These are phyloP conservation scores for Coemansia sp. DNA, from an alignment of 371 early-diverging fungal species.

Conservation along the genomic window DNA sequence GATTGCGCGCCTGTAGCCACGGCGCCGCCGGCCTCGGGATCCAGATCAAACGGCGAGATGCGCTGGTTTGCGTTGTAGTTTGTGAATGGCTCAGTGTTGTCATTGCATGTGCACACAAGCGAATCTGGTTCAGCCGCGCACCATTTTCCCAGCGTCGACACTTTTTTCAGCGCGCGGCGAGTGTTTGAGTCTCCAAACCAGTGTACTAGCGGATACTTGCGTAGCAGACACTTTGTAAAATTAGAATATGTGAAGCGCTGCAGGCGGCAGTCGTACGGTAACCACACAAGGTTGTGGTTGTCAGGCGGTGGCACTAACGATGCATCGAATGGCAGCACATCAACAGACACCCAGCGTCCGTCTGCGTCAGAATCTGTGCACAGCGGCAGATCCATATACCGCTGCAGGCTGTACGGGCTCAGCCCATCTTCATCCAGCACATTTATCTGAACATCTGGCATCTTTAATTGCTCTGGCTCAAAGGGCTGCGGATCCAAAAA, in stretches of 20 bases:
- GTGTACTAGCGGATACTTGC: constrained; percentile 49
- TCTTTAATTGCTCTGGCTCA: constrained; percentile 38
- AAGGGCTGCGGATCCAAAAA: constrained; percentile 53
- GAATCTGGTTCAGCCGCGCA: constrained; percentile 40
- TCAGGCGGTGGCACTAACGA: constrained; percentile 20
- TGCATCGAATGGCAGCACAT: constrained; percentile 17
- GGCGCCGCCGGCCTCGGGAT: constrained; percentile 26
- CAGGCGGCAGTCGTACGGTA: constrained; percentile 55
- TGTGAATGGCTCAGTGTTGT: constrained; percentile 45
- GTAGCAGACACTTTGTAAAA: constrained; percentile 51
- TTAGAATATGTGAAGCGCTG: constrained; percentile 52
- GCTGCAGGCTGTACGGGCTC: constrained; percentile 15
- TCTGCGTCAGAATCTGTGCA: constrained; percentile 51
- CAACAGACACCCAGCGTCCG: constrained; percentile 55
- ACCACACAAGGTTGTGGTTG: constrained; percentile 52
- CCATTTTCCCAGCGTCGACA: constrained; percentile 57
- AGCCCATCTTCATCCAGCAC: constrained; percentile 13
- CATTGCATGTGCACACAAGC: constrained; percentile 55
- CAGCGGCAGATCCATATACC: constrained; percentile 53
- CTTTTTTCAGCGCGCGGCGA: constrained; percentile 57
- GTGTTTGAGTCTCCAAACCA: constrained; percentile 59
- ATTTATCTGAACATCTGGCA: constrained; percentile 21
- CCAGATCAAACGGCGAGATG: constrained; percentile 30
- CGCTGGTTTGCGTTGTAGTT: constrained; percentile 50
- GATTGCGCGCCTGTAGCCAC: not conserved